phyloP scores from a whole-genome alignment of 331 rosid species.

The Phaseolus coccineus region DNA sequence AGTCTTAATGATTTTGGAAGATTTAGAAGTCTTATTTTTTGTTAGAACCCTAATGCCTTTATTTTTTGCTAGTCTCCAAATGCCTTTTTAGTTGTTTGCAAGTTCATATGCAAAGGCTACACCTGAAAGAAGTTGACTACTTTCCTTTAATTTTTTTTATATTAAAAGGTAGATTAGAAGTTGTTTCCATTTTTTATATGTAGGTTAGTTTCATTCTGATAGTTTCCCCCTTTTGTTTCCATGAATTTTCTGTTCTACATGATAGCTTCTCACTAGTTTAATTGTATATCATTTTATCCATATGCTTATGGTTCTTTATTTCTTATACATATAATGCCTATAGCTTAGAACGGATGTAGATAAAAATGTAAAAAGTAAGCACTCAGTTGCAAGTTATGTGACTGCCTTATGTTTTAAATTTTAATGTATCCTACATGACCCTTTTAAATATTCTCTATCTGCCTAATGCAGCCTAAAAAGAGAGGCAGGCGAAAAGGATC shows the following conservation, averaged over 20 bases:
- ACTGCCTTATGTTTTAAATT: slow-evolving; percentile 8
- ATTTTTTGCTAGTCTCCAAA: not conserved
- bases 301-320: slow-evolving; percentile 1
- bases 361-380: slow-evolving; percentile 12
- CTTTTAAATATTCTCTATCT: slow-evolving; percentile 21
- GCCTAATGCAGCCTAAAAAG: slow-evolving; percentile 63
- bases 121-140: not conserved
- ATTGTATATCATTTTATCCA: not conserved
- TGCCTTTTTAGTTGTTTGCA: not conserved
- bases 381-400: slow-evolving; percentile 16
- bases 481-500: slow-evolving; percentile 90
- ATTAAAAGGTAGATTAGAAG: not conserved
- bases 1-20: too few relatives aligned
- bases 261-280: slow-evolving; percentile 15
- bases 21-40: too few relatives aligned
- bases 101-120: not conserved
- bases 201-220: slow-evolving; percentile 7
- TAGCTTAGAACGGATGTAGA: slow-evolving; percentile 8
- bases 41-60: not conserved
- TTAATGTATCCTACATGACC: slow-evolving; percentile 20
- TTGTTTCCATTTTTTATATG: slow-evolving; percentile 2
- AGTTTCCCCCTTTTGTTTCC: not conserved
- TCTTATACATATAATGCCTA: slow-evolving; percentile 7
- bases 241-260: slow-evolving; percentile 29
- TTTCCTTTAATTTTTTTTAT: slow-evolving; percentile 1